Evolutionary conservation across 768 basidiomycete species (phyloP).

Genomic region (Obba rivulosa): DNA sequence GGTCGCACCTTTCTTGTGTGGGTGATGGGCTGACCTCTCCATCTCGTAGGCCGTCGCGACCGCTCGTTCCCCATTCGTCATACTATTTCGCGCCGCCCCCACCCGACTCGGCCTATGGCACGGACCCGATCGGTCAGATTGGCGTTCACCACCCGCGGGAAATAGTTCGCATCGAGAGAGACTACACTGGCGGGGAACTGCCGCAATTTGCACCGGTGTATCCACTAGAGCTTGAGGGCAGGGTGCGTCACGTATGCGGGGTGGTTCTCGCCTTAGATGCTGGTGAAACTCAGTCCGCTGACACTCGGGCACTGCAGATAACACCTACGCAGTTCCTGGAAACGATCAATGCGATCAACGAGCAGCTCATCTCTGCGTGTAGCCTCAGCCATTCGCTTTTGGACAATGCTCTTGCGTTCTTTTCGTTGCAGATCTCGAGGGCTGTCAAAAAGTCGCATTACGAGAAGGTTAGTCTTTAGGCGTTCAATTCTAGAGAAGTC

Average conservation of each 20-base stretch:
- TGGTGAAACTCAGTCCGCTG: no score
- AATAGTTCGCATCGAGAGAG: constrained; percentile 86
- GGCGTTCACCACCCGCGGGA: constrained; percentile 90
- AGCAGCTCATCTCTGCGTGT: constrained; percentile 80
- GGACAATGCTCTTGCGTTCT: constrained; percentile 75
- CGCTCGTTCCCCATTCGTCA: constrained; percentile 68
- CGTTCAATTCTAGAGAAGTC: neutral
- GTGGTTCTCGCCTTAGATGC: neutral
- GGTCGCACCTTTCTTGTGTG: neutral
- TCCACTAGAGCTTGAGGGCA: constrained; percentile 88
- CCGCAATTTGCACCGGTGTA: constrained; percentile 87
- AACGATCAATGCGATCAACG: constrained; percentile 89
- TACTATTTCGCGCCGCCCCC: constrained; percentile 84
- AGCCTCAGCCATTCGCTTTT: constrained; percentile 65
- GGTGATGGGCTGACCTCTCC: neutral
- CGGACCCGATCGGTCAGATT: constrained; percentile 75
- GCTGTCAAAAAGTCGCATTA: constrained; percentile 73
- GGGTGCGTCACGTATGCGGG: constrained; percentile 59
- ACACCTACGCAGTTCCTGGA: constrained; percentile 87
- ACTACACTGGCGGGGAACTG: constrained; percentile 87
- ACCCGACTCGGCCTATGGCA: constrained; percentile 74
- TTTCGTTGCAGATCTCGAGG: constrained; percentile 76
- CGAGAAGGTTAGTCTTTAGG: constrained; percentile 50
- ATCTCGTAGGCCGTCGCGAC: constrained; percentile 20
- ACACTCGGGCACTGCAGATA: constrained; percentile 48